Conservation (phyloP, 2,329 filamentous ascomycete genomes). For the Teratosphaeria nubilosa region DNA sequence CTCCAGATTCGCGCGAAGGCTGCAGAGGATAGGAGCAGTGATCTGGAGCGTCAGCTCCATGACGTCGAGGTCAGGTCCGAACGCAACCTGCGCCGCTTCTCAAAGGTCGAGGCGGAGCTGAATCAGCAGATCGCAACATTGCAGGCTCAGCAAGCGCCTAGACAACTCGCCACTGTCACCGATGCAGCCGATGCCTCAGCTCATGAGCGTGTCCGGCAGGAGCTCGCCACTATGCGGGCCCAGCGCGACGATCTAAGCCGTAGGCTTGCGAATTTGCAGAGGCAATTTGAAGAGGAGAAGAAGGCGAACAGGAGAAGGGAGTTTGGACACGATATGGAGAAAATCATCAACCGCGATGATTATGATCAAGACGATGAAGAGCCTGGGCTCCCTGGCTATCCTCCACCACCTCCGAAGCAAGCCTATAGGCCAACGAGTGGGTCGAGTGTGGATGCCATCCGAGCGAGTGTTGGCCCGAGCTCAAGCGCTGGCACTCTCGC, state of each 20-base stretch:
- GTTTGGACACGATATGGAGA: not conserved
- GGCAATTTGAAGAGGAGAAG: not conserved
- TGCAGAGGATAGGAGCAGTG: not conserved
- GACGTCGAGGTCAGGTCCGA: not conserved
- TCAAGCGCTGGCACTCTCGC: not conserved
- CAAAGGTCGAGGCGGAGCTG: not conserved
- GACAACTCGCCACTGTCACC: too few relatives aligned
- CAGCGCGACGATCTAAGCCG: not conserved
- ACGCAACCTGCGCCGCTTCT: not conserved
- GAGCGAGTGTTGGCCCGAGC: not conserved
- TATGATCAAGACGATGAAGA: not conserved
- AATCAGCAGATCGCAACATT: not conserved
- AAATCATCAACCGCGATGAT: not conserved
- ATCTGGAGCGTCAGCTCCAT: not conserved
- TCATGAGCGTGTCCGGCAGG: not conserved
- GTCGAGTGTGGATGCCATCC: not conserved
- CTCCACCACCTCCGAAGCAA: not conserved
- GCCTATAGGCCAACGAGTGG: not conserved
- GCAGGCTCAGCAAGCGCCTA: not conserved
- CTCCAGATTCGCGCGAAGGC: not conserved
- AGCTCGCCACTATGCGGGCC: not conserved
- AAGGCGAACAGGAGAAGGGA: not conserved
- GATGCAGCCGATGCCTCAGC: not conserved
- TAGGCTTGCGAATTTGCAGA: not conserved
- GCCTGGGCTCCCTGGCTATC: not conserved